Conservation (phyloP, 768 basidiomycete species). For the Boletellus ananas region DNA sequence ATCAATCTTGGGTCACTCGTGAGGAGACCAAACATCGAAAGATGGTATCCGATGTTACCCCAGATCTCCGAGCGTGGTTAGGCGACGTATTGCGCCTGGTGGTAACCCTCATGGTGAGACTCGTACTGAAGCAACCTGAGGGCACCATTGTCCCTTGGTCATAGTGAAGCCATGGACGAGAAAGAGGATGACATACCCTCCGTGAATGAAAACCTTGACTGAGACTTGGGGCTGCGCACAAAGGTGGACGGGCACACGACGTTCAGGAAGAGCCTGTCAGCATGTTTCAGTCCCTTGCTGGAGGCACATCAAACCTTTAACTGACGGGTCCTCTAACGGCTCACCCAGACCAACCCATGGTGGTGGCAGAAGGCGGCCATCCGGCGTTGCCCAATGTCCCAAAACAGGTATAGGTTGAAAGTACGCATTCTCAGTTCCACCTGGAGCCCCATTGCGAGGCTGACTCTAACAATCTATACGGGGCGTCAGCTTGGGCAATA, state of each 20-base stretch:
- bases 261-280: constrained; percentile 57
- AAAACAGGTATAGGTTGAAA: neutral
- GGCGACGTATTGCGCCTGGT: constrained; percentile 65
- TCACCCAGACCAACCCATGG: constrained; percentile 64
- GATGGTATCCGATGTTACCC: constrained; percentile 74
- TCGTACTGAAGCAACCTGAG: constrained; percentile 79
- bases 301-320: neutral
- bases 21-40: constrained; percentile 75
- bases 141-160: too few relatives aligned
- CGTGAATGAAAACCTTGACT: constrained; percentile 75
- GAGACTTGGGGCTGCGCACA: constrained; percentile 43
- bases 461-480: constrained; percentile 53
- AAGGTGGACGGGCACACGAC: constrained; percentile 52
- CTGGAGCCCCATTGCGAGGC: constrained; percentile 49
- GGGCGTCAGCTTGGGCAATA: too few relatives aligned
- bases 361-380: constrained; percentile 34
- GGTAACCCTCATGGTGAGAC: constrained; percentile 57
- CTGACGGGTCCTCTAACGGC: constrained; percentile 68
- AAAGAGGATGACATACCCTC: constrained; percentile 47
- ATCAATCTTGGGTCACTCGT: constrained; percentile 55
- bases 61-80: constrained; percentile 64
- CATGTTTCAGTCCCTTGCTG: neutral
- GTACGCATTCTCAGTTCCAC: constrained; percentile 49
- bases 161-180: too few relatives aligned
- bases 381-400: neutral